These are phyloP conservation scores for Ceratobasidium sp. DNA, from an alignment of 1,284 basidiomycete genomes.

Conservation along the genomic window DNA sequence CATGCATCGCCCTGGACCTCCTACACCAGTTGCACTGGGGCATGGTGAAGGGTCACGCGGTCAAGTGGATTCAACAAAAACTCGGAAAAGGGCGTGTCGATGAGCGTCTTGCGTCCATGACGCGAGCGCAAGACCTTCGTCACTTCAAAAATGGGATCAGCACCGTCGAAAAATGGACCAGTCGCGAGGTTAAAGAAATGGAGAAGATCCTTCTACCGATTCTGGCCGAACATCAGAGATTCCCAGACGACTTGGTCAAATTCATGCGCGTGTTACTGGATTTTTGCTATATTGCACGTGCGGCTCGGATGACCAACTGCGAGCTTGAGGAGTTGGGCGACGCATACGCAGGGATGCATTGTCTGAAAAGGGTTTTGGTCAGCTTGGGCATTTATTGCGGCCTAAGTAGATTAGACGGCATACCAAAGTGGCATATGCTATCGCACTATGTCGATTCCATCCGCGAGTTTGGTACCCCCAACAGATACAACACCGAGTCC, in stretches of 20 bases:
- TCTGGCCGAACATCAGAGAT: neutral
- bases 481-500: conserved; percentile 34
- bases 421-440: conserved; percentile 34
- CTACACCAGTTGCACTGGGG: conserved; percentile 54
- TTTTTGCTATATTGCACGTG: neutral
- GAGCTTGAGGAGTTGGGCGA: neutral
- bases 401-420: neutral
- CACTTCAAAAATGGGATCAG: conserved; percentile 18
- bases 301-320: neutral
- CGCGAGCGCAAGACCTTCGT: neutral
- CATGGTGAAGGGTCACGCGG: conserved; percentile 51
- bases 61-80: neutral
- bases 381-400: neutral
- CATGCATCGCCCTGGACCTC: conserved; percentile 50
- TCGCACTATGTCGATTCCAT: conserved; percentile 17
- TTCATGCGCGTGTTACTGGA: conserved; percentile 1
- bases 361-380: neutral
- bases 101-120: neutral
- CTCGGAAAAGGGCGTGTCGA: neutral
- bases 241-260: neutral
- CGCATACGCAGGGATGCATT: neutral
- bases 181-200: conserved; percentile 25
- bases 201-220: neutral
- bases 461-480: neutral
- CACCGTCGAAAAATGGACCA: conserved; percentile 9